Base-by-base conservation (phyloP, 805 yeast genomes). In the Metschnikowia vanudenii region DNA sequence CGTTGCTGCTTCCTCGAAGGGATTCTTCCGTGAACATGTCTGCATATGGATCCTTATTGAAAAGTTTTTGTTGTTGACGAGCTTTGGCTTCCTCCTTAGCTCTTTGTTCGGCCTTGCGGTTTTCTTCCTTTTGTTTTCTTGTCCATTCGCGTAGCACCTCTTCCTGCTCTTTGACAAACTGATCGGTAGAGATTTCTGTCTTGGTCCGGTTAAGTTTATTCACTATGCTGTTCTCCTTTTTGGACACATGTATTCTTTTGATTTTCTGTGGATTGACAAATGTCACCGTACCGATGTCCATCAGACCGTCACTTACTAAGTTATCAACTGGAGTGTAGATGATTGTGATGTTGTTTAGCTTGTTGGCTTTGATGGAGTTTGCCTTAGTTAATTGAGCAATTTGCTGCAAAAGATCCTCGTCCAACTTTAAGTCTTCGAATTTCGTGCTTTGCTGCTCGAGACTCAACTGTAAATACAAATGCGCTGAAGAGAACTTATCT, bases 251-350 rank as follows among this genome's bases (percentile, higher is more conserved):
- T 26, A 79, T 64, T 51, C 79, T 75, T 50, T 70, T 76, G 19
- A 84, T 81, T 42, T 68, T 65, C 50, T 76, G 79, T 2, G 72
- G 74, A 48, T 83, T 80, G 47, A 82, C 78, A 63, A 85, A 87
- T 1, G 87, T 79, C 6, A 87, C 95, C 41, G 88, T 88, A 3
- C 95, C 95, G 4, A 78, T 79, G 39, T 79, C 88, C 94, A 85
- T 86, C 26, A 78, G 78, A 12, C 83, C 84, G 42, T 80, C 80
- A 53, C 84, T 84, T 35, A 76, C 72, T 45, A 87, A 68, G 58
- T 87, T 87, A 20, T 76, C 73, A 75, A 88, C 87, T 0, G 91
- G 89, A 0, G 96, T 87, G 56, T 80, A 80, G 34, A 87, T 76
- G 8, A 87, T 76, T 2, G 84, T 79, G 48, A 85, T 71, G 55